These are phyloP conservation scores for Pichia sp. DNA, from an alignment of 1,139 yeast genomes.

Conservation along the genomic window DNA sequence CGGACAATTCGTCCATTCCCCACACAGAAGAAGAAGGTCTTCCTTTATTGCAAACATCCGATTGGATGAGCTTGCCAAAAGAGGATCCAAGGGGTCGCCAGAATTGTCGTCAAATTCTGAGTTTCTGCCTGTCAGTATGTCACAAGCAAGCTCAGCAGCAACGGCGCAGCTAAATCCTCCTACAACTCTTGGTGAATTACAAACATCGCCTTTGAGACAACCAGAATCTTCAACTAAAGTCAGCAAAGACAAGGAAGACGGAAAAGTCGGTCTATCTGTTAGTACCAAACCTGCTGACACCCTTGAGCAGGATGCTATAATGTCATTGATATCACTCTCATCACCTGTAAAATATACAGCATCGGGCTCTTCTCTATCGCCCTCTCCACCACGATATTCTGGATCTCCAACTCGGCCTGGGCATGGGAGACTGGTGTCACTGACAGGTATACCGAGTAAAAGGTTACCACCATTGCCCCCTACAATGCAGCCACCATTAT, in stretches of 20 bases:
- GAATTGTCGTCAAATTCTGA: slow-evolving; percentile 9
- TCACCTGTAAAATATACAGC: slow-evolving; percentile 31
- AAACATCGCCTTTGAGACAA: slow-evolving; percentile 6
- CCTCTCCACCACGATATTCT: slow-evolving; percentile 22
- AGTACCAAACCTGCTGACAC: slow-evolving; percentile 13
- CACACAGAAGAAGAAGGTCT: slow-evolving; percentile 9
- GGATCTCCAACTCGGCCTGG: slow-evolving; percentile 10
- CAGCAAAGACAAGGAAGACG: neutral
- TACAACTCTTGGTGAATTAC: slow-evolving; percentile 5
- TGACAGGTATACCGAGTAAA: slow-evolving; percentile 8
- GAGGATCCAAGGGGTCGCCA: slow-evolving; percentile 15
- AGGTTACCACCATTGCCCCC: slow-evolving; percentile 9
- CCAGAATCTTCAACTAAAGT: neutral
- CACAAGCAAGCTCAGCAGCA: neutral
- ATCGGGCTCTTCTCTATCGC: slow-evolving; percentile 22
- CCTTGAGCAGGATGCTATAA: slow-evolving; percentile 33
- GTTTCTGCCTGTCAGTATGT: neutral
- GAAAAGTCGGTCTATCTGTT: neutral
- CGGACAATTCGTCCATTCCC: neutral
- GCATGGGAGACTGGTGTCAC: slow-evolving; percentile 7
- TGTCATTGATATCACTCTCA: slow-evolving; percentile 33
- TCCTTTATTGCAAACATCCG: slow-evolving; percentile 16
- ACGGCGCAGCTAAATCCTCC: neutral
- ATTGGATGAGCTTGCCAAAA: slow-evolving; percentile 24
- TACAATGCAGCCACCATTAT: slow-evolving; percentile 6